Conservation (phyloP, 805 yeast genomes). For the Torulaspora quercuum region DNA sequence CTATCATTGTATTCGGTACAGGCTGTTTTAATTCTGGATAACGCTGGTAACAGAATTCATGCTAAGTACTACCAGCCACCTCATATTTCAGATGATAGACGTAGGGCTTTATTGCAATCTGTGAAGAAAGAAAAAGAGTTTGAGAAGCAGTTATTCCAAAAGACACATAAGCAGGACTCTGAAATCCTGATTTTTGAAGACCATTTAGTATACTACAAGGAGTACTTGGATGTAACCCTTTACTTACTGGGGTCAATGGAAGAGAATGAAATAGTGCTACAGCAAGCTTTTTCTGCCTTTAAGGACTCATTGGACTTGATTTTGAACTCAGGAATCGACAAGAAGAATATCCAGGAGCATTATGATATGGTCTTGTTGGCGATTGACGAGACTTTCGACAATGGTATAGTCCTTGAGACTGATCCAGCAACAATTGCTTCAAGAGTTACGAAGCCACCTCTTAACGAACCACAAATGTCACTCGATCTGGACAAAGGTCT, state of each 20-base stretch:
- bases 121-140: conserved; percentile 68
- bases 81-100: conserved; percentile 39
- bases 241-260: conserved; percentile 67
- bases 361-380: conserved; percentile 84
- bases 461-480: conserved; percentile 56
- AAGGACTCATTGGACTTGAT: conserved; percentile 78
- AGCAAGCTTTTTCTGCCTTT: conserved; percentile 70
- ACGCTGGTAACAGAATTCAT: conserved; percentile 71
- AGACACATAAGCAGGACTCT: conserved; percentile 75
- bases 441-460: conserved; percentile 85
- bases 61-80: conserved; percentile 82
- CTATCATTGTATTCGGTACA: conserved; percentile 76
- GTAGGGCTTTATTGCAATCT: conserved; percentile 36
- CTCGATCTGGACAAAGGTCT: conserved; percentile 76
- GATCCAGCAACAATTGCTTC: conserved; percentile 84
- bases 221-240: conserved; percentile 68
- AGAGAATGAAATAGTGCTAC: conserved; percentile 83
- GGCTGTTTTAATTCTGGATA: conserved; percentile 77
- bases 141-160: conserved; percentile 66
- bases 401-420: conserved; percentile 87
- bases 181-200: conserved; percentile 79
- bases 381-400: conserved; percentile 89
- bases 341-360: conserved; percentile 69
- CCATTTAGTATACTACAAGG: conserved; percentile 82
- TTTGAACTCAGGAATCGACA: conserved; percentile 64